A percentile compares a stretch with the other conserved stretches of the same genome.
Evolutionary conservation across 306 rosid genomes (phyloP).

Genomic region (Malus orientalis): DNA sequence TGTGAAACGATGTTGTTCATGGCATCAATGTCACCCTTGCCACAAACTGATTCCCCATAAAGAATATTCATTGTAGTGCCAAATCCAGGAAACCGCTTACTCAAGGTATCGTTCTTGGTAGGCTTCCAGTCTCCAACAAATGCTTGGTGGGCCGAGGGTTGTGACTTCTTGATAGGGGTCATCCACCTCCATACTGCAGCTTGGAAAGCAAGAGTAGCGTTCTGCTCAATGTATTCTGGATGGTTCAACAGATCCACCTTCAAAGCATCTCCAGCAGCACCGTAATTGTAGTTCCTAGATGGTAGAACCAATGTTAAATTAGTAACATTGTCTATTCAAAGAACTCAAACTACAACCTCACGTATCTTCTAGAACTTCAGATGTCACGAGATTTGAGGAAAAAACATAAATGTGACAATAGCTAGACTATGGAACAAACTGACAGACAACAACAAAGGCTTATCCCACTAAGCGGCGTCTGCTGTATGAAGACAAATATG

Average conservation of each 20-base stretch:
- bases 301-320: conserved; percentile 8
- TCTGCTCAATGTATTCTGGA: conserved; percentile 93
- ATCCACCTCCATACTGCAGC: conserved; percentile 92
- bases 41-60: conserved; percentile 69
- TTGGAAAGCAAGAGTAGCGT: conserved; percentile 90
- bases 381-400: no score
- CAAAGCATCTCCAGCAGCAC: conserved; percentile 65
- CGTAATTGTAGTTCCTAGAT: conserved; percentile 86
- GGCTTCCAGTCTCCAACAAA: conserved; percentile 96
- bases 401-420: not conserved
- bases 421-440: not conserved
- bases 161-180: conserved; percentile 61
- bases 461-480: no score
- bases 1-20: conserved; percentile 83
- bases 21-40: conserved; percentile 65
- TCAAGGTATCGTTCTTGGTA: conserved; percentile 71
- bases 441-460: no score
- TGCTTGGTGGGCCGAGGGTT: conserved; percentile 80
- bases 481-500: not conserved
- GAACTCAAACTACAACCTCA: not conserved
- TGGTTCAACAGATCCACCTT: conserved; percentile 60
- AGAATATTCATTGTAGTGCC: conserved; percentile 91
- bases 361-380: not conserved
- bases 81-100: conserved; percentile 71
- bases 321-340: not conserved